phyloP scores from a whole-genome alignment of 495 filamentous ascomycete genomes.

The Thermochaetoides thermophila region DNA sequence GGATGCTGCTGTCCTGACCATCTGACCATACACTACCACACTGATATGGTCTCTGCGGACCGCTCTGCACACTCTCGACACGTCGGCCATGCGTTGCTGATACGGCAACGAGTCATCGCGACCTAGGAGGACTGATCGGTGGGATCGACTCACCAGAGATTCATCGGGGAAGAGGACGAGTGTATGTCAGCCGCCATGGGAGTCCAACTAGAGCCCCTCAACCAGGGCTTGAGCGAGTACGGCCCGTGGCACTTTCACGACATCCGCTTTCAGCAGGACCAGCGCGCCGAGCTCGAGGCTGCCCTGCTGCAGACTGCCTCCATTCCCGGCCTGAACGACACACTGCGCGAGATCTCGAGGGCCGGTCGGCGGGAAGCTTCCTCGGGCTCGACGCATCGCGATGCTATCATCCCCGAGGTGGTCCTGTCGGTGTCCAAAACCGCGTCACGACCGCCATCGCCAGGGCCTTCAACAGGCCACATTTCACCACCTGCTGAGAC shows the following conservation, averaged over 20 bases:
- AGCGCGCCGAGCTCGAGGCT: conserved; percentile 8
- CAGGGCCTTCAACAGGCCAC: too few relatives aligned
- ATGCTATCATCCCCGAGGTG: too few relatives aligned
- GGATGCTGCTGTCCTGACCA: too few relatives aligned
- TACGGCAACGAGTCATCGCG: background rate
- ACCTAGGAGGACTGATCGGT: conserved; percentile 3
- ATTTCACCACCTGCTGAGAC: too few relatives aligned
- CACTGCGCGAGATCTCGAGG: conserved; percentile 8
- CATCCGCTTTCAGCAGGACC: conserved; percentile 4
- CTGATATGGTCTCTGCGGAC: too few relatives aligned
- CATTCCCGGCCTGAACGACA: conserved; percentile 8
- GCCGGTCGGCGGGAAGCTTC: conserved; percentile 1
- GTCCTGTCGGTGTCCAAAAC: conserved; percentile 1
- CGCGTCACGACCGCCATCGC: too few relatives aligned
- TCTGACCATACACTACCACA: too few relatives aligned
- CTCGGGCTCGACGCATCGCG: too few relatives aligned
- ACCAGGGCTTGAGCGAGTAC: conserved; percentile 15
- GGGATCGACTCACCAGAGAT: background rate
- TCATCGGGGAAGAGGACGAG: background rate
- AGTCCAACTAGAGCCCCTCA: conserved; percentile 15
- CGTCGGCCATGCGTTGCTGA: conserved; percentile 12
- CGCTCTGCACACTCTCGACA: too few relatives aligned
- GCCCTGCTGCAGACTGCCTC: conserved; percentile 11
- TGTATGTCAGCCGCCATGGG: conserved; percentile 9
- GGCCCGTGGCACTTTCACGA: conserved; percentile 19